These are phyloP conservation scores for Gamsiella multidivaricata DNA, from an alignment of 192 early-diverging fungal genomes.

Conservation along the genomic window DNA sequence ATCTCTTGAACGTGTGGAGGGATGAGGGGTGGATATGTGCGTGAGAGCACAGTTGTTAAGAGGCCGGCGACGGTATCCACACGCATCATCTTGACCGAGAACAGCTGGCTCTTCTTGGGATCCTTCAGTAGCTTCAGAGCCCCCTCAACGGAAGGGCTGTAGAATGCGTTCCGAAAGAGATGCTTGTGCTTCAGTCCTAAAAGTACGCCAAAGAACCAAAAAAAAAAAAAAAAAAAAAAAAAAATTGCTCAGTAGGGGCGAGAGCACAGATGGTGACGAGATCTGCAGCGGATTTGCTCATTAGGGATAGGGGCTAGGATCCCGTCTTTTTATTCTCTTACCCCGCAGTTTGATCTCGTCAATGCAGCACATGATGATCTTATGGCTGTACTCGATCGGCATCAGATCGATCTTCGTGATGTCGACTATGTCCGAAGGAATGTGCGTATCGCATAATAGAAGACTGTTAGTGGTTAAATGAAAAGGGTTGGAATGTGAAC, in stretches of 20 bases:
- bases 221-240: slow-evolving; percentile 5
- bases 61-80: slow-evolving; percentile 45
- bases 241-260: slow-evolving; percentile 1
- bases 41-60: slow-evolving; percentile 33
- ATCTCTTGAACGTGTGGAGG: slow-evolving; percentile 23
- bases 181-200: slow-evolving; percentile 40
- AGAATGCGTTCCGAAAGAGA: slow-evolving; percentile 46
- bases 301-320: neutral
- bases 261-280: neutral
- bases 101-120: slow-evolving; percentile 18
- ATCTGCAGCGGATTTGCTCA: neutral
- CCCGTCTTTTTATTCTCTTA: slow-evolving; percentile 8
- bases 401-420: slow-evolving; percentile 34
- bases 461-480: neutral
- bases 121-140: slow-evolving; percentile 4
- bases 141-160: slow-evolving; percentile 40
- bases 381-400: slow-evolving; percentile 45
- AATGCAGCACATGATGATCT: slow-evolving; percentile 43
- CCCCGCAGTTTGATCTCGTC: slow-evolving; percentile 47
- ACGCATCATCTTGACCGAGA: slow-evolving; percentile 44
- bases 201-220: neutral
- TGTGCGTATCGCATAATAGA: neutral
- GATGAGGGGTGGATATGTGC: slow-evolving; percentile 42
- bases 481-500: neutral
- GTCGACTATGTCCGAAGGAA: slow-evolving; percentile 24